Evolutionary conservation across 495 filamentous ascomycete species (phyloP), one percentile per base, ranked within the genome.

Genomic region (Hypoxylon crocopeplum): DNA sequence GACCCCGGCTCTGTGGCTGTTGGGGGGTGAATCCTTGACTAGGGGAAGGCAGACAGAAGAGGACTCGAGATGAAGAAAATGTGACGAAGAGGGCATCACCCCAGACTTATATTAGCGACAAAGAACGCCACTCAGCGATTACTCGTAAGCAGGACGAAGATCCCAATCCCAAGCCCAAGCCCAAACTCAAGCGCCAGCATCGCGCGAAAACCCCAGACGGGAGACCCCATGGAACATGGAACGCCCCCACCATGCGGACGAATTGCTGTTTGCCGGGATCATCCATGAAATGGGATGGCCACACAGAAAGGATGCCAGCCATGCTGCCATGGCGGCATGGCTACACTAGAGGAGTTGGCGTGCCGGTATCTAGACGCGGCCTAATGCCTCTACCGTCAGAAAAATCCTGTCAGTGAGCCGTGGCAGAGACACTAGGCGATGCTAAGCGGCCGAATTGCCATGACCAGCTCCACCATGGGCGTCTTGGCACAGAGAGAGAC

Each of bases 131-230:
- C 45, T 45, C 8, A 59, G 44, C 42, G 30, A 3, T 17, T 47
- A 33, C 47, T 34, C 16, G 59, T 53, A 57, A 57, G 48, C 54
- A 42, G 36, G 20, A 44, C 36, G 54, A 54, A 48, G 53, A 54
- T 54, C 54, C 41, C 44, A 59, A 59, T 64, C 40, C 60, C 54
- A n/a, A n/a, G n/a, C n/a, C n/a, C n/a, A n/a, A n/a, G n/a, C n/a
- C n/a, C n/a, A n/a, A n/a, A n/a, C n/a, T n/a, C 44, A 53, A 58
- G 48, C 48, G 15, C 41, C 13, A 32, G 4, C 39, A 33, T 38
- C 37, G 54, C 38, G 38, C 49, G 37, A 58, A 17, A 56, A 59
- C 61, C 61, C 60, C 61, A 64, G 48, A 58, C 48, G 42, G 44
- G 33, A 30, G 33, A 55, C 61, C 54, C 53, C 41, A 55, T 47